Base-by-base conservation (phyloP, 306 rosid species). In the Rubus parviflorus region DNA sequence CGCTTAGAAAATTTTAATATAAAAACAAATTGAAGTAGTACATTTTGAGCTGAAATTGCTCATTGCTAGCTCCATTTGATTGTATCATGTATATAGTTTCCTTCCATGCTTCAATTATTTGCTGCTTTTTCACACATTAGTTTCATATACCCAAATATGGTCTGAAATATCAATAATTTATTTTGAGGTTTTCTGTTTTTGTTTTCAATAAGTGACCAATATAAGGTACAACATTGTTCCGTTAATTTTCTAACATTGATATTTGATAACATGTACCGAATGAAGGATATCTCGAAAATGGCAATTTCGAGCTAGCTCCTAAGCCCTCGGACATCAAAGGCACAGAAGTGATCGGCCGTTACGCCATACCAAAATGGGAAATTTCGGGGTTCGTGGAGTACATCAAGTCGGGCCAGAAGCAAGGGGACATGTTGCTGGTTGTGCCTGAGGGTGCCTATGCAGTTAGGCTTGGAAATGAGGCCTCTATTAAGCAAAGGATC, bases 361-460 rank as follows among this genome's bases (percentile, higher is more conserved):
- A 75, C 47, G 82, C 97, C 0, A 82, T 95, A 17, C 99, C 99
- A 19, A 80, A 80, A 41, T 95, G 99, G 99, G 94, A 90, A 70
- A 87, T 86, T 1, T 84, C 97, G 0, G 99, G 99, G 0, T 86
- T 88, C 19, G 97, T 95, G 0, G 99, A 95, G 83, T 95, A 95
- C 91, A 89, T 95, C 57, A 91, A 92, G 73, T 89, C 99, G 0
- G 99, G 99, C 4, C 96, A 92, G 40, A 95, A 88, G 79, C 99
- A 95, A n/a, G 99, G 99, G 5, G 99, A 95, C 87, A 95, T 95
- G 99, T 70, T 95, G 57, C 89, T 95, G 22, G 96, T 95, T 46
- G 99, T 95, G 20, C 99, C 99, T 0, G 97, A 92, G 71, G 99
- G 99, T 0, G 97, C 94, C 1, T 92, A 78, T 73, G 99, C 99